A percentile compares a stretch with the other conserved stretches of the same genome.
Evolutionary conservation across 352 stramenopile genomes (phyloP).

Genomic region (Blastocystis hominis): DNA sequence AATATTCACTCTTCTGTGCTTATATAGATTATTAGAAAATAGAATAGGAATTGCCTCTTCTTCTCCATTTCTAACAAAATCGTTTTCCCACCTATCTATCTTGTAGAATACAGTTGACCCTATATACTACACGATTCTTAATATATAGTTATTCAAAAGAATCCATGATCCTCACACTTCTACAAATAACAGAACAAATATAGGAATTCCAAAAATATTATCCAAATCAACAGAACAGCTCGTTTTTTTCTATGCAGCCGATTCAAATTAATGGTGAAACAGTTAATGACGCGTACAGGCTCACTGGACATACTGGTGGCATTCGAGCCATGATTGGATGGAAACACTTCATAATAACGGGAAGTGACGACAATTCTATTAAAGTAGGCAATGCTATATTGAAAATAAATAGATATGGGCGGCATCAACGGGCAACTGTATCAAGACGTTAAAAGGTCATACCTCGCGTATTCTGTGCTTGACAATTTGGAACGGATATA

Average conservation of each 20-base stretch:
- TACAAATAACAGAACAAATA: no score
- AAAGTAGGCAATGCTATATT: neutral
- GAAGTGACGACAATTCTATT: conserved; percentile 14
- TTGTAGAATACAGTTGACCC: no score
- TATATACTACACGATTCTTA: no score
- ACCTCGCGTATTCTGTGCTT: conserved; percentile 1
- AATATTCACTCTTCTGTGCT: no score
- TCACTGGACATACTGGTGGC: neutral
- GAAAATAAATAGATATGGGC: conserved; percentile 8
- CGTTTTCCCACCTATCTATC: no score
- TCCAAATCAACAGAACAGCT: no score
- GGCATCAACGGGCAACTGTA: neutral
- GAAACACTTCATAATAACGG: neutral
- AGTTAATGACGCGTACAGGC: neutral
- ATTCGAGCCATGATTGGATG: conserved; percentile 6
- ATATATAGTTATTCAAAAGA: no score
- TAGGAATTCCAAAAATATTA: no score
- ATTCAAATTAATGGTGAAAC: neutral
- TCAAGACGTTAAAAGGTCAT: neutral
- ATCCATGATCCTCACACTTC: no score
- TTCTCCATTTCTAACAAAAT: no score
- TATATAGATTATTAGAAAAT: no score
- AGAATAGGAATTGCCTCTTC: no score
- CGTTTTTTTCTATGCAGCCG: neutral
- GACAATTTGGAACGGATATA: neutral